Base-by-base conservation (phyloP, 768 basidiomycete genomes). In the Phanerodontia chrysosporium region DNA sequence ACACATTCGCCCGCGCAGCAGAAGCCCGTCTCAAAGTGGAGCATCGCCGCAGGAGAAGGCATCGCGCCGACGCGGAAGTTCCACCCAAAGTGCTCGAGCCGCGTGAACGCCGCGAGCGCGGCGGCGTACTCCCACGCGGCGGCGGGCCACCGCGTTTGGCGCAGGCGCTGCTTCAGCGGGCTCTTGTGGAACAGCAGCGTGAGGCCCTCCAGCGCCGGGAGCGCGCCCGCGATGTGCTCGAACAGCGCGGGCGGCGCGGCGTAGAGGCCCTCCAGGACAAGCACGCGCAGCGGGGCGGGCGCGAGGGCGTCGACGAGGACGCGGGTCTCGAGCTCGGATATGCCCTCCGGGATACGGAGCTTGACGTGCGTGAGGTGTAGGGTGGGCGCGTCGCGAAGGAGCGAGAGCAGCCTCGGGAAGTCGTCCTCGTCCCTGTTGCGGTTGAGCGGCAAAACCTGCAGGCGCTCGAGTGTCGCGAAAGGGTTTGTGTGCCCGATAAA, bases 91-190 rank as follows among this genome's bases (percentile, higher is more conserved):
- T 61, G 49, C 30, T 45, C 24, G 7, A 61, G 55, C 12, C 27
- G 53, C 29, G 10, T 22, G 59, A 57, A 61, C 24, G n/a, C 3
- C 7, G 45, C 28, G 25, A 61, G 32, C 22, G 18, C 25, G 2
- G 10, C 25, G 7, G 59, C 59, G 49, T 61, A 61, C 42, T 57
- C 59, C 59, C 59, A 61, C 2, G 59, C 49, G 8, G 55, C 21
- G 27, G 18, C 6, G 21, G 55, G 59, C 59, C 59, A 61, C 3
- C 21, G n/a, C 21, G 48, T 28, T 1, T 25, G 6, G 18, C 42
- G n/a, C 2, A 55, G 12, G 7, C 35, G 13, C 13, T 1, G 4
- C 28, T 57, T 55, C 9, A 28, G 45, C 3, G 12, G 7, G 25
- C 59, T 60, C 12, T 45, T 44, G 10, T 53, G 55, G 27, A 39